Evolutionary conservation across 2,329 filamentous ascomycete species (phyloP).

Genomic region (Piedraia hortae): DNA sequence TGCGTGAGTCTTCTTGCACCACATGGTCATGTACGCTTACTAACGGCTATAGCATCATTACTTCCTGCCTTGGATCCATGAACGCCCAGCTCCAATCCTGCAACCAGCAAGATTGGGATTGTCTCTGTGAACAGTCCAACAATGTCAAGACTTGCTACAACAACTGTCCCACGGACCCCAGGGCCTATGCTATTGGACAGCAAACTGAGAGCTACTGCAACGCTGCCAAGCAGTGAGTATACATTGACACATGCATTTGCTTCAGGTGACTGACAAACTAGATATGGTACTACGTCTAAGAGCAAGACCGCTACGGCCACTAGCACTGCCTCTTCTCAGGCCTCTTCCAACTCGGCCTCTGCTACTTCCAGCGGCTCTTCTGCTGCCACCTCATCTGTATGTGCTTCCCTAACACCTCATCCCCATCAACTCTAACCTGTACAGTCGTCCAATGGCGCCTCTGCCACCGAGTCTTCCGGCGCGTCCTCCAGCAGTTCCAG

Average conservation of each 20-base stretch:
- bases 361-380: not conserved
- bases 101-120: slow-evolving; percentile 23
- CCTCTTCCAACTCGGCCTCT: not conserved
- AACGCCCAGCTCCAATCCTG: slow-evolving; percentile 18
- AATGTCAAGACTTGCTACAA: slow-evolving; percentile 25
- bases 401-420: not conserved
- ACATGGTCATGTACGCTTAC: slow-evolving; percentile 1
- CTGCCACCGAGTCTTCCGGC: not conserved
- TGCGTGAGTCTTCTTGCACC: slow-evolving; percentile 10
- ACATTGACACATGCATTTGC: not conserved
- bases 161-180: slow-evolving; percentile 28
- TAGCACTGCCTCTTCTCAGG: not conserved
- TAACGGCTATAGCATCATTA: slow-evolving; percentile 21
- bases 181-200: slow-evolving; percentile 12
- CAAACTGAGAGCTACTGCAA: slow-evolving; percentile 12
- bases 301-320: not conserved
- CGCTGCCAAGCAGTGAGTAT: slow-evolving; percentile 10
- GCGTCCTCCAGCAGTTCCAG: not conserved
- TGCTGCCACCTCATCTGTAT: not conserved
- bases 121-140: slow-evolving; percentile 28
- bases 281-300: not conserved
- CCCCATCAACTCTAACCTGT: not conserved
- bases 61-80: slow-evolving; percentile 19
- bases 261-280: not conserved
- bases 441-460: not conserved